These are phyloP conservation scores for Fusarium sp. DNA, from an alignment of 2,329 filamentous ascomycete genomes.

Conservation along the genomic window DNA sequence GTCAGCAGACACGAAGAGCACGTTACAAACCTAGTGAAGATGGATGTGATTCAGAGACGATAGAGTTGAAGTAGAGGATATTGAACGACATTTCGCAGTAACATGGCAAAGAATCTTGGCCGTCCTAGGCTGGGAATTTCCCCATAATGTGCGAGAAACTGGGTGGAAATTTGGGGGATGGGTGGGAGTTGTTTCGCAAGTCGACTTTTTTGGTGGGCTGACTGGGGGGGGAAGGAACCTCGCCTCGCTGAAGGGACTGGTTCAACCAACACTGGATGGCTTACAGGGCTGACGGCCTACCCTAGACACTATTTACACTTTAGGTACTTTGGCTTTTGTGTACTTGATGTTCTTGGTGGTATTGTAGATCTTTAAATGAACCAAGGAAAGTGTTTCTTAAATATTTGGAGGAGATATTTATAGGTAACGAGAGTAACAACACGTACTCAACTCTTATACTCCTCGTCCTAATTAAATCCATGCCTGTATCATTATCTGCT, in stretches of 20 bases:
- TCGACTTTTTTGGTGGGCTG: conserved; percentile 30
- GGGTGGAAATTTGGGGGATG: conserved; percentile 26
- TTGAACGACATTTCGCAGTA: background rate
- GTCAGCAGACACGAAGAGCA: conserved; percentile 29
- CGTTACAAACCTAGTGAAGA: conserved; percentile 1
- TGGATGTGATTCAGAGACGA: background rate
- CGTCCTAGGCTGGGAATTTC: background rate
- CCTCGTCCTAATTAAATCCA: background rate
- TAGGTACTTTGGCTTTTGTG: background rate
- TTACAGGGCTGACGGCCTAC: background rate
- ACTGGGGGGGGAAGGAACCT: conserved; percentile 26
- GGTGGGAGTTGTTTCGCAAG: background rate
- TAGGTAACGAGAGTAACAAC: too few species aligned
- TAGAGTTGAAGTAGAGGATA: background rate
- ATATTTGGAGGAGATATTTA: background rate
- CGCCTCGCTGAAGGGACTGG: conserved; percentile 12
- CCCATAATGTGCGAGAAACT: conserved; percentile 3
- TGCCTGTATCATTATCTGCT: background rate
- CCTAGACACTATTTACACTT: conserved; percentile 4
- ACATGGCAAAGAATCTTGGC: background rate
- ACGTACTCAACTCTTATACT: background rate
- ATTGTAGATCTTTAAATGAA: background rate
- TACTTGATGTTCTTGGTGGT: background rate
- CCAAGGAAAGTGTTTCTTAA: background rate
- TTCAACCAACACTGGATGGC: background rate